Conservation (phyloP, 768 basidiomycete genomes). For the Psilocybe tampanensis region DNA sequence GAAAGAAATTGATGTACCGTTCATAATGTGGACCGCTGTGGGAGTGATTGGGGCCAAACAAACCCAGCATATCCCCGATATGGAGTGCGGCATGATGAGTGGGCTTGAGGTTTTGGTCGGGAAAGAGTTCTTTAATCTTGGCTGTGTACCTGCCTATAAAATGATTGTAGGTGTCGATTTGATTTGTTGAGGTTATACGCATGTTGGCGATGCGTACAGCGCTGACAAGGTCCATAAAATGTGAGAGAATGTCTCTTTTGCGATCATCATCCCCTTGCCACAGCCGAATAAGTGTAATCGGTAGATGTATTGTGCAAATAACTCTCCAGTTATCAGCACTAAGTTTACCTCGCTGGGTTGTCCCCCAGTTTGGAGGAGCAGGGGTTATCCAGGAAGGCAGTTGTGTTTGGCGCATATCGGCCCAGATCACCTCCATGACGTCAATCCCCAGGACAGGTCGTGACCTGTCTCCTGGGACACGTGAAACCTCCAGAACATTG, state of each 20-base stretch:
- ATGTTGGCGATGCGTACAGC: constrained; percentile 11
- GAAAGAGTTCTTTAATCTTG: not conserved
- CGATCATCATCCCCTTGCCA: constrained; percentile 19
- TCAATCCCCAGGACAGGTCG: constrained; percentile 29
- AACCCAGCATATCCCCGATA: not conserved
- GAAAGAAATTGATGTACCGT: not conserved
- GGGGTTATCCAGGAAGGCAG: constrained; percentile 32
- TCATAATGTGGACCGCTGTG: not conserved
- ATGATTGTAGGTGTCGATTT: not conserved
- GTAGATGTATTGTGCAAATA: constrained; percentile 28
- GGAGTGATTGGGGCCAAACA: not conserved
- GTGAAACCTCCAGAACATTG: too few relatives aligned
- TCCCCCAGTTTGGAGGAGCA: constrained; percentile 35
- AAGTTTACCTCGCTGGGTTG: constrained; percentile 30
- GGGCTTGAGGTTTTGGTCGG: not conserved
- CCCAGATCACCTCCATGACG: constrained; percentile 28
- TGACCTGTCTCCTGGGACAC: not conserved
- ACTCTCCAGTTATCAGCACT: constrained; percentile 31
- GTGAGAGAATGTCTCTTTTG: constrained; percentile 20
- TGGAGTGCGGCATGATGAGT: not conserved
- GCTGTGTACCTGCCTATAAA: not conserved
- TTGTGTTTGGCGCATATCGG: constrained; percentile 28
- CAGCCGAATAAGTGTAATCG: constrained; percentile 29
- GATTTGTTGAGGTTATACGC: not conserved
- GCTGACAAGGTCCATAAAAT: constrained; percentile 29